Evolutionary conservation across 495 filamentous ascomycete genomes (phyloP), one percentile per base, ranked within the genome.

Genomic region (Niebla homalea): DNA sequence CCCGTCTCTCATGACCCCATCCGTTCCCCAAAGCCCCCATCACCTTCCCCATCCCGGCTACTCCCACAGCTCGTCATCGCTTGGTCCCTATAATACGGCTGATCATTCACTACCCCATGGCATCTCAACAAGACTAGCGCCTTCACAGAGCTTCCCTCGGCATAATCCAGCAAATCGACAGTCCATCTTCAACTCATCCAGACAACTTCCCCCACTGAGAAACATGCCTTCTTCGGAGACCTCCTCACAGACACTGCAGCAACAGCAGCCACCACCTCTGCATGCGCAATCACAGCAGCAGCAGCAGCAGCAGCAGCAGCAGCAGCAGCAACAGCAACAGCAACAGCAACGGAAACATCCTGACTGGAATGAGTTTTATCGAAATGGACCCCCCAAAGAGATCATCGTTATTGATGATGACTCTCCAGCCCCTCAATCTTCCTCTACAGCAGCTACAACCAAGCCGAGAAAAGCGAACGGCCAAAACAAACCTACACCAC

Each of bases 331-430:
- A 16, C 51, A 26, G 18, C 53, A 58, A 36, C 20, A 46, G 16
- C 14, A 35, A n/a, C 73, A 74, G 44, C 70, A 76, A 43, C 74
- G 75, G n/a, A 71, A 78, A 55, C 73, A 75, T 53, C 83, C 85
- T 51, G 80, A 97, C 70, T 97, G 90, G 90, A 68, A 77, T 29
- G 77, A 80, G 52, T 97, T 94, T 62, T 97, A 94, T 66, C 86
- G 85, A 63, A 93, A 95, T 67, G 90, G 90, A 18, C 65, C 90
- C 15, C 90, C 90, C 14, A 85, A 89, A 62, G 89, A 95, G 66
- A 77, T 97, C 62, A 95, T 97, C 61, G 81, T 95, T 52, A 97
- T 97, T 63, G 85, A 94, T 58, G 90, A 95, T 67, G 81, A 84
- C n/a, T 79, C 83, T 37, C 83, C 83, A 50, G 74, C 78, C 19